These are phyloP conservation scores for Cochlearia excelsa DNA, from an alignment of 345 rosid species.

Conservation along the genomic window DNA sequence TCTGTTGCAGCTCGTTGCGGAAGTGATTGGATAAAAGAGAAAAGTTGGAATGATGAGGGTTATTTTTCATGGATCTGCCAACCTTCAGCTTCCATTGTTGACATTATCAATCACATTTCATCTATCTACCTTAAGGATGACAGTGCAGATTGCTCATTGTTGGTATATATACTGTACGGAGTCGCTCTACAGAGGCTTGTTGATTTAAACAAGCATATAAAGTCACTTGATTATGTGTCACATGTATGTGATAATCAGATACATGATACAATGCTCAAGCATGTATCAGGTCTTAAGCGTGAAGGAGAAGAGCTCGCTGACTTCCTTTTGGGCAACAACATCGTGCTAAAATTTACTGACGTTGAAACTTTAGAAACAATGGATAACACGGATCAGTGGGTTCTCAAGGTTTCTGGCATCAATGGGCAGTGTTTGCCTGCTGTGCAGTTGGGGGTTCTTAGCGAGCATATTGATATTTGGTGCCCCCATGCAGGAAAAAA, in stretches of 20 bases:
- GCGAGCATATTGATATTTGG: slow-evolving; percentile 80
- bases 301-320: slow-evolving; percentile 75
- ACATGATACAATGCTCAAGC: slow-evolving; percentile 43
- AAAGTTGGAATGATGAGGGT: slow-evolving; percentile 56
- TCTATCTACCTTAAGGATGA: slow-evolving; percentile 43
- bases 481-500: slow-evolving; percentile 58
- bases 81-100: slow-evolving; percentile 63
- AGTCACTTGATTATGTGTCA: slow-evolving; percentile 58
- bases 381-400: slow-evolving; percentile 45
- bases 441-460: slow-evolving; percentile 71
- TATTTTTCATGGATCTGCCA: slow-evolving; percentile 74
- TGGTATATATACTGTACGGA: slow-evolving; percentile 54
- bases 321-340: slow-evolving; percentile 46
- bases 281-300: slow-evolving; percentile 45
- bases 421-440: slow-evolving; percentile 52
- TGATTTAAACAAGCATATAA: slow-evolving; percentile 78
- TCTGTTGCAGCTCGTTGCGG: slow-evolving; percentile 51
- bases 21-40: slow-evolving; percentile 59
- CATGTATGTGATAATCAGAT: slow-evolving; percentile 42
- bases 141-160: slow-evolving; percentile 46
- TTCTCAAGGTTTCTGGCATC: slow-evolving; percentile 52
- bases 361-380: slow-evolving; percentile 35
- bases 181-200: slow-evolving; percentile 79
- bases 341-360: slow-evolving; percentile 39
- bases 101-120: slow-evolving; percentile 52